Evolutionary conservation across 2,329 filamentous ascomycete genomes (phyloP), one percentile per base, ranked within the genome.

Genomic region (Mariannaea elegans): DNA sequence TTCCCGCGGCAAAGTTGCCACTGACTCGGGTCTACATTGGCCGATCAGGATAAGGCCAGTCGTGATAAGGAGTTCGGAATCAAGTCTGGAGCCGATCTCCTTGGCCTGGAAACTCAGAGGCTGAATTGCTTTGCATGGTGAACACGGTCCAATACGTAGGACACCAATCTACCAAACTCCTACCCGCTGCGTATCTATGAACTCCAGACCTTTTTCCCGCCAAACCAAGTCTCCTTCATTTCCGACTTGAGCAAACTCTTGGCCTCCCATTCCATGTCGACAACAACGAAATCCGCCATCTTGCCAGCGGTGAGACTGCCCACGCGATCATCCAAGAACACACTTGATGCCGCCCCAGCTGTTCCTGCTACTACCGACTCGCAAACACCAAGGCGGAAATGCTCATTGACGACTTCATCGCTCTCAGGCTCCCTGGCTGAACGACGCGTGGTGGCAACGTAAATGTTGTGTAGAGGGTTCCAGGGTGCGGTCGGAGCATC

Each of bases 401-500:
- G 73, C 39, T 77, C 77, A 59, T 86, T 86, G 3, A 86, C 78
- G 1, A 77, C 75, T 34, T 74, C 74, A 16, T 76, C 71, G 14
- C 67, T 65, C 4, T 75, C 74, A 0, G 80, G 80, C 62, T 85
- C 78, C 12, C 82, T 71, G 3, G 84, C 83, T 0, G 82, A 84
- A 27, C 78, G 78, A 21, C 85, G 76, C 16, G 83, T 87, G 2
- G 84, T 81, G 0, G 83, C 85, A 2, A 85, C 79, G 65, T 87
- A 87, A 14, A 86, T 63, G 62, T 87, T 87, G 14, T 75, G 76
- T 36, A 87, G 70, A 6, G 84, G 78, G 10, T 76, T 73, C 71
- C 83, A 81, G 0, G 84, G 84, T 1, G 85, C 84, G 0, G 85
- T 87, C 0, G 85, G 85, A 2, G 81, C 79, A 65, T 88, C 85